Evolutionary conservation across 768 basidiomycete species (phyloP).

Genomic region (Coprinellus micaceus): DNA sequence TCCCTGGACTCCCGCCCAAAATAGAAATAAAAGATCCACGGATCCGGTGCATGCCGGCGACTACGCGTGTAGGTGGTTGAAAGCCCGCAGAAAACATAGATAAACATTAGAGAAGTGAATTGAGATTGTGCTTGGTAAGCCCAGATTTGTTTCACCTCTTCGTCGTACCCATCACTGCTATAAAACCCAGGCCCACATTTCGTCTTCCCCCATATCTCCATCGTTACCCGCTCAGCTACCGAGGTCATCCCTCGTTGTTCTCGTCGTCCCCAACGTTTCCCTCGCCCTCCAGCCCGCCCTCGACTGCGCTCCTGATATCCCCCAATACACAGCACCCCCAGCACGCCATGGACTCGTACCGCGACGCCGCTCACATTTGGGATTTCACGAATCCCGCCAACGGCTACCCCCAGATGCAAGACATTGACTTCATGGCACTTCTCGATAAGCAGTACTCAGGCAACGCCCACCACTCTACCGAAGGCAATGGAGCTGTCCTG

Average conservation of each 20-base stretch:
- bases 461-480: constrained; percentile 15
- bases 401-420: constrained; percentile 57
- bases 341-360: constrained; percentile 46
- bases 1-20: too few species aligned
- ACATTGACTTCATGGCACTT: constrained; percentile 74
- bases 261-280: constrained; percentile 1
- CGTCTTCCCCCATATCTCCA: neutral
- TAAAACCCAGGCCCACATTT: neutral
- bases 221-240: neutral
- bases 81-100: neutral
- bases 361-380: constrained; percentile 56
- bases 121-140: constrained; percentile 6
- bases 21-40: too few species aligned
- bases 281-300: neutral
- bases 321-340: too few species aligned
- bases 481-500: neutral
- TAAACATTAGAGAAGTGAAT: neutral
- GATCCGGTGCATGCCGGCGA: neutral
- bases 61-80: neutral
- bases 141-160: constrained; percentile 11
- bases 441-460: constrained; percentile 70
- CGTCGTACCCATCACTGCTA: constrained; percentile 9
- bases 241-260: neutral
- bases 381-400: constrained; percentile 56
- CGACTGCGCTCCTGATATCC: too few species aligned